These are phyloP conservation scores for Cladochytrium tenue DNA, from an alignment of 371 early-diverging fungal genomes.

Conservation along the genomic window DNA sequence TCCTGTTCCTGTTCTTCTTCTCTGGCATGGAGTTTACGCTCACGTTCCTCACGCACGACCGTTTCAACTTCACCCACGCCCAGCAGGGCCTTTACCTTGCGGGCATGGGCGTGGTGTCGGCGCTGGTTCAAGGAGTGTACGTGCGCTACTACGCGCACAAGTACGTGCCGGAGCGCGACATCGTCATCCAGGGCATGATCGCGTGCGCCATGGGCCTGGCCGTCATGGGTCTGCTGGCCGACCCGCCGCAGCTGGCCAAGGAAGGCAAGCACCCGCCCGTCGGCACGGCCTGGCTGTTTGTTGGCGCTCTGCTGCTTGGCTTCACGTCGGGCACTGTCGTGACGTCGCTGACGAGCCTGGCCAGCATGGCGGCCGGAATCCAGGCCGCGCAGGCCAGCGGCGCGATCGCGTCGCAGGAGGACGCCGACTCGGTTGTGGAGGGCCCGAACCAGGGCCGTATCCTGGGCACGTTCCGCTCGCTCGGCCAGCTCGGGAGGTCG, in stretches of 20 bases:
- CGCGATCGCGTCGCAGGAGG: slow-evolving; percentile 1
- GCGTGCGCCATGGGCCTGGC: slow-evolving; percentile 70
- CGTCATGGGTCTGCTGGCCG: slow-evolving; percentile 60
- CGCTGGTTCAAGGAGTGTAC: slow-evolving; percentile 90
- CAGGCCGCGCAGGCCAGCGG: slow-evolving; percentile 11
- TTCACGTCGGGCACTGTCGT: slow-evolving; percentile 93
- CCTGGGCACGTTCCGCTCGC: slow-evolving; percentile 83
- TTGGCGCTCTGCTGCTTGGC: slow-evolving; percentile 77
- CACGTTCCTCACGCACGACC: slow-evolving; percentile 91
- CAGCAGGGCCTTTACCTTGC: slow-evolving; percentile 90
- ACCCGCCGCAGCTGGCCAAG: slow-evolving; percentile 13
- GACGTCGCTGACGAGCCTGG: slow-evolving; percentile 83
- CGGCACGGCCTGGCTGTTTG: slow-evolving; percentile 45
- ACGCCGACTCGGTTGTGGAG: slow-evolving; percentile 34
- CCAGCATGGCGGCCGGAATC: slow-evolving; percentile 50
- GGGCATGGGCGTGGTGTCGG: slow-evolving; percentile 83
- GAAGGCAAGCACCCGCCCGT: background rate
- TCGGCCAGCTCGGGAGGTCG: slow-evolving; percentile 90
- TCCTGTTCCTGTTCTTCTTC: slow-evolving; percentile 86
- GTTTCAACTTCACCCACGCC: slow-evolving; percentile 79
- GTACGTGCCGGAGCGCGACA: slow-evolving; percentile 62
- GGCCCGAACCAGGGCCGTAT: slow-evolving; percentile 60
- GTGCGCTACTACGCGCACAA: slow-evolving; percentile 76
- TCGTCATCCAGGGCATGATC: slow-evolving; percentile 79
- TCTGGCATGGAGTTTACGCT: slow-evolving; percentile 98